Evolutionary conservation across 140 eudicot species (phyloP).

Genomic region (Eryngium alpinum): DNA sequence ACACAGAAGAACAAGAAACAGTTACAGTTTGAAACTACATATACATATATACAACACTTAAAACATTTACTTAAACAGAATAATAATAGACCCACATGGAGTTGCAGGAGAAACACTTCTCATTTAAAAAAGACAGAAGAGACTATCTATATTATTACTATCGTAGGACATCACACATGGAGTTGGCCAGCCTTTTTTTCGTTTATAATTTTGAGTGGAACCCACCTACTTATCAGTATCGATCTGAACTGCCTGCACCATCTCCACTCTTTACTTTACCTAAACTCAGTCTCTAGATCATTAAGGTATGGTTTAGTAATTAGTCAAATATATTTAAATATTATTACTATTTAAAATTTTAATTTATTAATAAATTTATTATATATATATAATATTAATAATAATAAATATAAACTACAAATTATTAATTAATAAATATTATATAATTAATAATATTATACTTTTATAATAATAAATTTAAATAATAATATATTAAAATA

Average conservation of each 20-base stretch:
- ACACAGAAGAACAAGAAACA: no score
- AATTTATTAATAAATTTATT: no score
- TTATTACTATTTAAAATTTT: no score
- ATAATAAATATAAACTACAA: no score
- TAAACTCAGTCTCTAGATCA: neutral
- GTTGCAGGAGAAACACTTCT: neutral
- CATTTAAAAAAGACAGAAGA: no score
- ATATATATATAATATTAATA: no score
- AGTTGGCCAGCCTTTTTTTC: constrained; percentile 6
- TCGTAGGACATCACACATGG: constrained; percentile 5
- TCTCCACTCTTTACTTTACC: neutral
- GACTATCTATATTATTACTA: neutral
- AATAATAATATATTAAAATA: no score
- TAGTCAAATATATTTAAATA: no score
- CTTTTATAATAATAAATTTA: no score
- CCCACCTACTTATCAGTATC: constrained; percentile 2
- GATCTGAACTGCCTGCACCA: neutral
- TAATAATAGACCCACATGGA: constrained; percentile 4
- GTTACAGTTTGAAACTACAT: neutral
- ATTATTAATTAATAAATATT: no score
- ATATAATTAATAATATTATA: no score
- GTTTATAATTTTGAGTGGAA: neutral
- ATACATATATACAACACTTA: neutral
- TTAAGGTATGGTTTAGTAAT: neutral
- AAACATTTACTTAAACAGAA: neutral